Percentiles rank a stretch among this genome's conserved stretches.
These are phyloP conservation scores for Boletus rufocinnamomeus DNA, from an alignment of 768 basidiomycete species.

Conservation along the genomic window DNA sequence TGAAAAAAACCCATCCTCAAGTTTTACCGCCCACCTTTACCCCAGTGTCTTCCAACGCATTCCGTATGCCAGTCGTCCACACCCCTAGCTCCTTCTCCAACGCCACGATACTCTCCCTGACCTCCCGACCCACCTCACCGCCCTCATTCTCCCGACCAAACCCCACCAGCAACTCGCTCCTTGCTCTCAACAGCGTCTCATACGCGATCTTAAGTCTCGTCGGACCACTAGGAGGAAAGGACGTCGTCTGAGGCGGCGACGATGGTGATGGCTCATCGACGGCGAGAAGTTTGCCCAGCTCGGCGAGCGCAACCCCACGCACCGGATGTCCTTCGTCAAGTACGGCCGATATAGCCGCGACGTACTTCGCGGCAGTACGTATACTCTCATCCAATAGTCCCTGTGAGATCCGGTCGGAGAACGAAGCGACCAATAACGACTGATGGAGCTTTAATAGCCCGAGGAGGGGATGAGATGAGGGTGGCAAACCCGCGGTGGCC, in stretches of 20 bases:
- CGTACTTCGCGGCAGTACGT: constrained; percentile 53
- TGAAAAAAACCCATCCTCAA: background rate
- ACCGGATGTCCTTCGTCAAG: constrained; percentile 73
- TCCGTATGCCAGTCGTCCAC: constrained; percentile 65
- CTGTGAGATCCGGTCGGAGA: constrained; percentile 45
- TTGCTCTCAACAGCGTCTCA: constrained; percentile 62
- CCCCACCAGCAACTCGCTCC: constrained; percentile 61
- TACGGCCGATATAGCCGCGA: constrained; percentile 53
- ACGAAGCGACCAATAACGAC: constrained; percentile 59
- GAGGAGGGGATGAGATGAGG: constrained; percentile 76
- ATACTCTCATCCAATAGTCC: constrained; percentile 64
- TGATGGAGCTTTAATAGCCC: constrained; percentile 72
- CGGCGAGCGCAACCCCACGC: constrained; percentile 70
- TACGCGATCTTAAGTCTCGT: constrained; percentile 63
- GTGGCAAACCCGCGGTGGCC: constrained; percentile 55
- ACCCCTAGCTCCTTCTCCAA: constrained; percentile 73
- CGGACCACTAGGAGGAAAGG: constrained; percentile 70
- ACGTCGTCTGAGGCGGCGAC: constrained; percentile 14
- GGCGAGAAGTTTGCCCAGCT: constrained; percentile 78
- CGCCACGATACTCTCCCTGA: constrained; percentile 58
- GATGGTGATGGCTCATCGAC: constrained; percentile 69
- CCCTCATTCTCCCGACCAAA: constrained; percentile 74
- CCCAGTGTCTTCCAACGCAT: constrained; percentile 49
- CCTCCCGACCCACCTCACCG: constrained; percentile 65
- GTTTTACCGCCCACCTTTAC: background rate